A percentile compares a stretch with the other conserved stretches of the same genome.
phyloP scores from a whole-genome alignment of 2,329 filamentous ascomycete species.

The Helicocarpus griseus region DNA sequence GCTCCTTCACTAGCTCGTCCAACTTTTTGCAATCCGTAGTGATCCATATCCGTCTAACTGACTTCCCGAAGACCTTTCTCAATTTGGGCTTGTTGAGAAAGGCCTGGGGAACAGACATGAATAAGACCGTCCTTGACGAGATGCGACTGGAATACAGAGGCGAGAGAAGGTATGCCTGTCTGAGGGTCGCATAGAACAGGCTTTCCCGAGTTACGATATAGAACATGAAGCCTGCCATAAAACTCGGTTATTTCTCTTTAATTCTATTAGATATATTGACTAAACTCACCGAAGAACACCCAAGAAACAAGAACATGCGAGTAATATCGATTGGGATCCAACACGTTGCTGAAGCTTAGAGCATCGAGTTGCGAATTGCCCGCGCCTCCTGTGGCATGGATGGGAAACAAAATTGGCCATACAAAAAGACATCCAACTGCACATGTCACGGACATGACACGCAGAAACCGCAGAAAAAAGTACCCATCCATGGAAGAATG shows the following conservation, averaged over 20 bases:
- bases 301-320: constrained; percentile 70
- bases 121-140: constrained; percentile 79
- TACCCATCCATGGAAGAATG: constrained; percentile 88
- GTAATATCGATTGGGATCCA: constrained; percentile 56
- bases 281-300: constrained; percentile 57
- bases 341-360: constrained; percentile 70
- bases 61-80: constrained; percentile 67
- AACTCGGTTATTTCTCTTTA: constrained; percentile 7
- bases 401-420: constrained; percentile 79
- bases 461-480: constrained; percentile 80
- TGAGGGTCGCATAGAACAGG: constrained; percentile 82
- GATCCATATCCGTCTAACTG: constrained; percentile 78
- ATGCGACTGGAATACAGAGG: constrained; percentile 74
- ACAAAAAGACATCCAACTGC: constrained; percentile 73
- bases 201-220: constrained; percentile 78
- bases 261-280: neutral
- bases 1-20: constrained; percentile 65
- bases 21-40: constrained; percentile 66
- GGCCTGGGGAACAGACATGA: constrained; percentile 69
- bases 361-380: constrained; percentile 60
- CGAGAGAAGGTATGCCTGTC: constrained; percentile 82
- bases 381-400: constrained; percentile 74
- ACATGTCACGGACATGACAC: constrained; percentile 66
- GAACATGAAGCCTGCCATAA: constrained; percentile 57
- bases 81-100: constrained; percentile 68